Evolutionary conservation across 495 filamentous ascomycete genomes (phyloP), one percentile per base, ranked within the genome.

Genomic region (Pseudoneurospora amorphoporcata): DNA sequence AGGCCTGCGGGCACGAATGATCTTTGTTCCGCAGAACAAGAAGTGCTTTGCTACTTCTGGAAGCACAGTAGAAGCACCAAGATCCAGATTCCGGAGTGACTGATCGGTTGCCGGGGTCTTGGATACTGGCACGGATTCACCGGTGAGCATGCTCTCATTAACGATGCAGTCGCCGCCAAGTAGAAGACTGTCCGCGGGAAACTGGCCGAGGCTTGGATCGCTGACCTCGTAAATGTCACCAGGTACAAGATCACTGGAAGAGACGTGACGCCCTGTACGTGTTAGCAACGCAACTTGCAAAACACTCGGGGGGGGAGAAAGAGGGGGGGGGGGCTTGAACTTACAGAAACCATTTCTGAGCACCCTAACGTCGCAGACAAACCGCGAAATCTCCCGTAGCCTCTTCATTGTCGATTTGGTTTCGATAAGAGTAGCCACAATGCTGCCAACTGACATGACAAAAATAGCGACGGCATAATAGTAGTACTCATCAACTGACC

Each of bases 81-180:
- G 84, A 76, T 97, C 88, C 70, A 99, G 84, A 68, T 86, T 82
- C 16, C 83, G 83, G 8, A 99, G 86, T 12, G 93, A 88, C 73
- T 94, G 91, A 77, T 97, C 89, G n/a, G 89, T 94, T 8, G 92
- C 88, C 5, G 96, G 94, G 5, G 86, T 87, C 80, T 99, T 99
- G 10, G 94, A 97, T 4, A 98, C 94, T 8, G 96, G 96, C 38
- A 99, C 93, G 69, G 96, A 98, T 85, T 99, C 96, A 61, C 94
- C 94, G 45, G 96, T 99, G 39, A 99, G 89, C 96, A 99, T 99
- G 84, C 95, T 98, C 81, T 99, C 96, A 79, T 99, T 99, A 73
- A 99, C 94, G 74, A 99, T 98, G 80, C 94, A 97, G 80, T 99
- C 96, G 35, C 96, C 96, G 70, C 92, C 92, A 6, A 99, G 83